These are phyloP conservation scores for Pelargonium fulgidum DNA, from an alignment of 441 rosid species.

Conservation along the genomic window DNA sequence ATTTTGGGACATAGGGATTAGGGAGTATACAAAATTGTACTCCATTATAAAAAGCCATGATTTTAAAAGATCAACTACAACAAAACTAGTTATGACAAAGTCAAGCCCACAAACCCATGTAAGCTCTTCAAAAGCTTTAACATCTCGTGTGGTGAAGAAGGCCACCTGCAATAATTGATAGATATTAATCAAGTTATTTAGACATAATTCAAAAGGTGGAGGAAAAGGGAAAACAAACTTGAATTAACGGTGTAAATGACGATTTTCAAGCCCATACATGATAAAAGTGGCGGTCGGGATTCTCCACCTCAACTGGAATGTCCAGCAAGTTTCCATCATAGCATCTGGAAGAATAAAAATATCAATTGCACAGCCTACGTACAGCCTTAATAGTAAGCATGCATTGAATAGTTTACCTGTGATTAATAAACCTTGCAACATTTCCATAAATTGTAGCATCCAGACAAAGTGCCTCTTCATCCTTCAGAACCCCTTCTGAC, in stretches of 20 bases:
- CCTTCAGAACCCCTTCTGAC: conserved; percentile 56
- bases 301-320: conserved; percentile 83
- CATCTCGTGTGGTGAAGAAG: conserved; percentile 62
- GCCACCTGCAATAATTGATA: conserved; percentile 61
- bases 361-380: neutral
- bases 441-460: conserved; percentile 81
- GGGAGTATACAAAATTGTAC: neutral
- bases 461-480: conserved; percentile 89
- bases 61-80: conserved; percentile 12
- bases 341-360: conserved; percentile 41
- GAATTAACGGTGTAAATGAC: conserved; percentile 11
- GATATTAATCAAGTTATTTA: conserved; percentile 20
- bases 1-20: neutral
- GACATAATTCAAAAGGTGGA: neutral
- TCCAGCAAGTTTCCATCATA: conserved; percentile 72
- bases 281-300: conserved; percentile 86
- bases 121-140: conserved; percentile 65
- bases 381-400: conserved; percentile 1
- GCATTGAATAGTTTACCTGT: conserved; percentile 43
- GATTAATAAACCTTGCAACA: conserved; percentile 87
- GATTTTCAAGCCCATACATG: conserved; percentile 45
- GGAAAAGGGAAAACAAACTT: neutral
- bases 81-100: neutral
- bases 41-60: neutral
- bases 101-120: conserved; percentile 59